These are phyloP conservation scores for Epichloe glyceriae DNA, from an alignment of 2,329 filamentous ascomycete species.

Conservation along the genomic window DNA sequence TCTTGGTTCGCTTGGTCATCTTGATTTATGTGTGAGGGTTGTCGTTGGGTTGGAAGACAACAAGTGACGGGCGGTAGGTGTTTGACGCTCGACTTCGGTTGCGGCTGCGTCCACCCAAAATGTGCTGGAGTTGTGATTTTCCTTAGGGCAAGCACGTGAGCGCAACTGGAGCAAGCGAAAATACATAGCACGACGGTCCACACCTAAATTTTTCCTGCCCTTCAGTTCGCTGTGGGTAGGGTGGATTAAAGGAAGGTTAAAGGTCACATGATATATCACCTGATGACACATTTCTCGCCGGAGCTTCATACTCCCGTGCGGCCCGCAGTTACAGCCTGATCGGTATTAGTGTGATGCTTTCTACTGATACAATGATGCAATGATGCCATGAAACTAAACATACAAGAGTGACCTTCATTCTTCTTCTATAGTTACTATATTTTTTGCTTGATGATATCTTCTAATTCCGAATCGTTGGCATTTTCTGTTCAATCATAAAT, in stretches of 20 bases:
- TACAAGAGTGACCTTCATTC: too few species aligned
- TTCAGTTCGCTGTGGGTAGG: neutral
- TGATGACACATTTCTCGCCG: neutral
- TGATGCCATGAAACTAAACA: too few species aligned
- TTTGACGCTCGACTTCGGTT: constrained; percentile 19
- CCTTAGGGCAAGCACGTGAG: constrained; percentile 31
- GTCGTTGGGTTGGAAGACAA: constrained; percentile 21
- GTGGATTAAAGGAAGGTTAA: too few species aligned
- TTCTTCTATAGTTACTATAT: neutral
- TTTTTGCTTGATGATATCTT: neutral
- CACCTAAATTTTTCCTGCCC: neutral
- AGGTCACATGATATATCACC: constrained; percentile 3
- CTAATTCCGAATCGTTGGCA: neutral
- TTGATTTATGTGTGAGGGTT: constrained; percentile 39
- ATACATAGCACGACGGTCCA: neutral
- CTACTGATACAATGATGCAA: neutral
- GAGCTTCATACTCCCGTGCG: constrained; percentile 1
- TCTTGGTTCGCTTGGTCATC: constrained; percentile 93
- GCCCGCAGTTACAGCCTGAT: neutral
- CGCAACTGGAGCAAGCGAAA: constrained; percentile 14
- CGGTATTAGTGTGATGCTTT: neutral
- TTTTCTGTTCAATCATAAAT: neutral
- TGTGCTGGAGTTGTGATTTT: constrained; percentile 27
- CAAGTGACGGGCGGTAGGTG: constrained; percentile 18
- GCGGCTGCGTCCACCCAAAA: constrained; percentile 19